Percentiles rank a stretch among this genome's conserved stretches.
These are phyloP conservation scores for Fusarium clavum DNA, from an alignment of 2,329 filamentous ascomycete genomes.

Conservation along the genomic window DNA sequence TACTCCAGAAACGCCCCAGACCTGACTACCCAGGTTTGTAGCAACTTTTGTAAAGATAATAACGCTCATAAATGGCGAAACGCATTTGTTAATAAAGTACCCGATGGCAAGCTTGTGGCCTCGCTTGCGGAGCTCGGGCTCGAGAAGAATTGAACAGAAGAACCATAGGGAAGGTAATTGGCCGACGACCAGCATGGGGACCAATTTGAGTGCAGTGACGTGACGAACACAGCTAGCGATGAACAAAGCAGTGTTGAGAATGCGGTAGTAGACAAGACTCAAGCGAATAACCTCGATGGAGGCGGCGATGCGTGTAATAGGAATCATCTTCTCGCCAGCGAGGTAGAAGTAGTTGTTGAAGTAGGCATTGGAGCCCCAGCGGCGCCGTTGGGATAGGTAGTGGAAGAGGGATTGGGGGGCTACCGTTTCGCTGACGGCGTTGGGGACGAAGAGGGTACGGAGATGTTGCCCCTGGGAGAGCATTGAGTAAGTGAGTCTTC, in stretches of 20 bases:
- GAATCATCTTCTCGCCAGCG: slow-evolving; percentile 54
- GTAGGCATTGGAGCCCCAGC: slow-evolving; percentile 53
- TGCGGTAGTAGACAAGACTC: slow-evolving; percentile 51
- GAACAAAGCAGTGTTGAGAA: slow-evolving; percentile 49
- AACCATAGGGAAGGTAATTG: slow-evolving; percentile 36
- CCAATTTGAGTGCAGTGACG: slow-evolving; percentile 20
- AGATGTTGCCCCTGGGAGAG: slow-evolving; percentile 38
- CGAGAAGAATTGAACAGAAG: slow-evolving; percentile 34
- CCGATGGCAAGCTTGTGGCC: slow-evolving; percentile 36
- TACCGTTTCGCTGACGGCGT: slow-evolving; percentile 50
- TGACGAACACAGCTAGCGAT: slow-evolving; percentile 28
- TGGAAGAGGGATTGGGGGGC: slow-evolving; percentile 50
- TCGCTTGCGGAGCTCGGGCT: slow-evolving; percentile 26
- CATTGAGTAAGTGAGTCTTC: slow-evolving; percentile 41
- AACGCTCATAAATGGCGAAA: slow-evolving; percentile 36
- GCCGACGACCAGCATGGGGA: slow-evolving; percentile 36
- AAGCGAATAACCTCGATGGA: slow-evolving; percentile 49
- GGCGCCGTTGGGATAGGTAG: slow-evolving; percentile 50
- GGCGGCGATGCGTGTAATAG: slow-evolving; percentile 48
- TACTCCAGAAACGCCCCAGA: slow-evolving; percentile 40
- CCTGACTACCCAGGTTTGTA: slow-evolving; percentile 38
- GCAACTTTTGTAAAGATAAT: slow-evolving; percentile 45
- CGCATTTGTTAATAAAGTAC: slow-evolving; percentile 37
- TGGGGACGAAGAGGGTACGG: slow-evolving; percentile 49
- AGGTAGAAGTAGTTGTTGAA: slow-evolving; percentile 53